A percentile compares a stretch with the other conserved stretches of the same genome.
phyloP scores from a whole-genome alignment of 805 yeast genomes.

The Priceomyces castillae region DNA sequence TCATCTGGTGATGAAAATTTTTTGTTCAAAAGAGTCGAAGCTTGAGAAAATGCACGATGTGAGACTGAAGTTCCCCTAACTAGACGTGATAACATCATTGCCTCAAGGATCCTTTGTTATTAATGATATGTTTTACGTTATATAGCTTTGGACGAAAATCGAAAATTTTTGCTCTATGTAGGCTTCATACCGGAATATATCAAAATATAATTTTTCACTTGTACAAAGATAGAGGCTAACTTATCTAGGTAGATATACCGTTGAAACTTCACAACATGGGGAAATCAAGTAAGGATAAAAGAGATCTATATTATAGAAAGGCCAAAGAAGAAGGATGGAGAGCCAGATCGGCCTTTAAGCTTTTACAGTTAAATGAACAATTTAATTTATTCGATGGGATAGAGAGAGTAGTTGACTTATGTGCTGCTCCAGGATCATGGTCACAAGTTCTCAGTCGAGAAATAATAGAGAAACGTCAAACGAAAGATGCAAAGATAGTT shows the following conservation, averaged over 20 bases:
- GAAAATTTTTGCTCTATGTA: conserved; percentile 1
- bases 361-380: conserved; percentile 86
- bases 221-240: too few species aligned
- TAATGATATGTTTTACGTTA: too few species aligned
- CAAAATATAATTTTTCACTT: neutral
- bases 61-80: conserved; percentile 4
- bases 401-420: conserved; percentile 85
- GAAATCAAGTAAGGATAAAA: conserved; percentile 88
- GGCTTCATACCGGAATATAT: neutral
- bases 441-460: conserved; percentile 86
- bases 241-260: too few species aligned
- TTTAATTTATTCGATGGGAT: conserved; percentile 76
- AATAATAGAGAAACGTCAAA: conserved; percentile 44
- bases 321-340: conserved; percentile 99
- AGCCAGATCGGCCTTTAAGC: conserved; percentile 94
- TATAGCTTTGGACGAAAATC: neutral
- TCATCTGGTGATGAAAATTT: conserved; percentile 31
- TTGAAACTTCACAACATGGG: conserved; percentile 69
- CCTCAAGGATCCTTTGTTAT: neutral
- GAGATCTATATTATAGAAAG: conserved; percentile 86
- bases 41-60: conserved; percentile 7
- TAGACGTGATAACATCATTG: conserved; percentile 4
- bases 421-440: conserved; percentile 99
- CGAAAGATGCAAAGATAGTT: conserved; percentile 65
- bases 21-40: conserved; percentile 2